A percentile compares a stretch with the other conserved stretches of the same genome.
phyloP scores from a whole-genome alignment of 2,329 filamentous ascomycete species.

The Xylaria sp. region DNA sequence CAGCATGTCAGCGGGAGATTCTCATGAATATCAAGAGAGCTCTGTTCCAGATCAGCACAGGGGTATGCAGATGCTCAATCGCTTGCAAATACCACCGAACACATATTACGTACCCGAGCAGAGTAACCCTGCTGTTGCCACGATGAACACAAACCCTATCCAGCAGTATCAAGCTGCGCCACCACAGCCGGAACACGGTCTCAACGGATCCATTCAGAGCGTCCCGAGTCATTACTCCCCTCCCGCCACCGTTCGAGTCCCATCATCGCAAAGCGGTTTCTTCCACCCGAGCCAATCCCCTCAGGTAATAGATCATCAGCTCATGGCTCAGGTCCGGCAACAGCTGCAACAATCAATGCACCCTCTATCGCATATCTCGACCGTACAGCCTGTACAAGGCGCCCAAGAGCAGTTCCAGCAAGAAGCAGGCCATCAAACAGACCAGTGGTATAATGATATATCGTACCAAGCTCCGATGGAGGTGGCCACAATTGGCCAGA shows the following conservation, averaged over 20 bases:
- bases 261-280: constrained; percentile 64
- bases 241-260: constrained; percentile 61
- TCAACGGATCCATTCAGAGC: constrained; percentile 67
- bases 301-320: constrained; percentile 58
- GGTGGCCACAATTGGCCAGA: constrained; percentile 64
- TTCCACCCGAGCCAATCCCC: constrained; percentile 62
- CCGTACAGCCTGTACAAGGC: constrained; percentile 42
- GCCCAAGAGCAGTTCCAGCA: constrained; percentile 53
- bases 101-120: constrained; percentile 70
- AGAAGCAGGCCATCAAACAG: constrained; percentile 56
- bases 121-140: constrained; percentile 70
- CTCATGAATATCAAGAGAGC: constrained; percentile 58
- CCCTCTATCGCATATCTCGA: constrained; percentile 42
- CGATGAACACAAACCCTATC: constrained; percentile 66
- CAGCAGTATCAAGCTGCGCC: constrained; percentile 65
- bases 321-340: constrained; percentile 59
- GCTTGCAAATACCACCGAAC: constrained; percentile 59
- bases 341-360: constrained; percentile 49
- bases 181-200: constrained; percentile 59
- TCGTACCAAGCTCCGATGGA: constrained; percentile 69
- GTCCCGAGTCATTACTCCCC: constrained; percentile 70
- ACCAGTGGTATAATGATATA: constrained; percentile 63
- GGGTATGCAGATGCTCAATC: constrained; percentile 61
- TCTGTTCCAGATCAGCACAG: constrained; percentile 58
- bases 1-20: constrained; percentile 57